Conservation (phyloP, 2,329 filamentous ascomycete species). For the Neonectria faginata region DNA sequence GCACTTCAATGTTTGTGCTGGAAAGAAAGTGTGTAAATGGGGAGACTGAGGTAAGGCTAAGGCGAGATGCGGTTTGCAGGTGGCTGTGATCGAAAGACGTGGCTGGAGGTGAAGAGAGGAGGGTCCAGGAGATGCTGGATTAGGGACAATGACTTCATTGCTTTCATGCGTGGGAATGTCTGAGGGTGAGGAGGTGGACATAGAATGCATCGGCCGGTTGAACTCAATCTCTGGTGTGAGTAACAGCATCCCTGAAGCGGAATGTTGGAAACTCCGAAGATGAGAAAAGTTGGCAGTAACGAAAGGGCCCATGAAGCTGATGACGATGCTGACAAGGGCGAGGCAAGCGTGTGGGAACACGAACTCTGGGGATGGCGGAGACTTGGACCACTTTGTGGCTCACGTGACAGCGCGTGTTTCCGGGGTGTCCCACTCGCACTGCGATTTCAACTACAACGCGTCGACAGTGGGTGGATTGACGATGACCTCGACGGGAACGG, state of each 20-base stretch:
- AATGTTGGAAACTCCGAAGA: not conserved
- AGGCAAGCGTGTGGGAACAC: not conserved
- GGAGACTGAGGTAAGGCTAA: not conserved
- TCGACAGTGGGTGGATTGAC: not conserved
- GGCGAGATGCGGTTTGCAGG: not conserved
- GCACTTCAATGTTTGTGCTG: not conserved
- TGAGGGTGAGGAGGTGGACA: slow-evolving; percentile 2
- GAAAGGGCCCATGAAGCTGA: slow-evolving; percentile 9
- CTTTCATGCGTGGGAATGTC: not conserved
- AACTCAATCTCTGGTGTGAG: slow-evolving; percentile 4
- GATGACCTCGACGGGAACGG: not conserved
- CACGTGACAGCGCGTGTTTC: slow-evolving; percentile 27
- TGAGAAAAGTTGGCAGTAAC: slow-evolving; percentile 25
- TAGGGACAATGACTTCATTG: slow-evolving; percentile 2
- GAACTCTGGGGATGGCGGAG: not conserved
- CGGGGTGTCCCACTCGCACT: slow-evolving; percentile 6
- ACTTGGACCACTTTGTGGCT: not conserved
- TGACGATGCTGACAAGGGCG: slow-evolving; percentile 2
- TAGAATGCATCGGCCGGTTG: slow-evolving; percentile 5
- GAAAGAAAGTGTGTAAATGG: not conserved
- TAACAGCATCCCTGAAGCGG: not conserved
- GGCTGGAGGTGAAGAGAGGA: not conserved
- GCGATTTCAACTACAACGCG: slow-evolving; percentile 13
- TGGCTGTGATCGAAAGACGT: too few relatives aligned
- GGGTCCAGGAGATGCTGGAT: slow-evolving; percentile 1